Evolutionary conservation across 2,329 filamentous ascomycete genomes (phyloP), one percentile per base, ranked within the genome.

Genomic region (Venturia effusa): DNA sequence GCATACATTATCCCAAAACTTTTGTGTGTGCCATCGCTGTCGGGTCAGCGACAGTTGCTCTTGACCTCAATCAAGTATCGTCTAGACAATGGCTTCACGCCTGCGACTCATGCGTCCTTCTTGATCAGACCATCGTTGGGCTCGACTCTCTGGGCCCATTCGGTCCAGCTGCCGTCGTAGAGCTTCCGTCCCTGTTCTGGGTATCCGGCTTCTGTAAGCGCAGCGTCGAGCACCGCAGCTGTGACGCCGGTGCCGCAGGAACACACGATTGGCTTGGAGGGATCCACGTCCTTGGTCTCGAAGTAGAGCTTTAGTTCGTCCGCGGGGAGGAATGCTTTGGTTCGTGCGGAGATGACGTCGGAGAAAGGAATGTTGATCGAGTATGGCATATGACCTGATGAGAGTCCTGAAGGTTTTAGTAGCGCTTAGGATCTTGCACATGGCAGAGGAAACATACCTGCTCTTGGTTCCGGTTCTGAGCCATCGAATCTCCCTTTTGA

Each of bases 81-180:
- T 55, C 51, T 34, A 17, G 15, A 51, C 4, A 10, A 27, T 1
- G 11, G 7, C 19, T 6, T 6, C 15, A 34, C 8, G 4, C 15
- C n/a, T n/a, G 17, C 8, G 8, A 32, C 59, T 60, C 59, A 60
- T 13, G 41, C 40, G 32, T 24, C 37, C 73, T 86, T 88, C 62
- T 78, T 70, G 69, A 89, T 88, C 66, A 89, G 76, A 64, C 82
- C 82, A 48, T 89, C 86, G 2, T 81, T 79, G 30, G 84, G 79
- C 65, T 79, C 79, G 48, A 87, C 84, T 64, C 85, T 78, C 70
- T 88, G 86, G 43, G 86, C 86, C 85, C 86, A 89, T 86, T 80
- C 96, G 83, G 94, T 97, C 94, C 94, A 99, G 75, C 92, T 96
- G 59, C 94, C 94, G 74, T 99, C 94, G 71, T 99, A 99, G 27